phyloP scores from a whole-genome alignment of 2,329 filamentous ascomycete genomes.

The Colletotrichum karsti region DNA sequence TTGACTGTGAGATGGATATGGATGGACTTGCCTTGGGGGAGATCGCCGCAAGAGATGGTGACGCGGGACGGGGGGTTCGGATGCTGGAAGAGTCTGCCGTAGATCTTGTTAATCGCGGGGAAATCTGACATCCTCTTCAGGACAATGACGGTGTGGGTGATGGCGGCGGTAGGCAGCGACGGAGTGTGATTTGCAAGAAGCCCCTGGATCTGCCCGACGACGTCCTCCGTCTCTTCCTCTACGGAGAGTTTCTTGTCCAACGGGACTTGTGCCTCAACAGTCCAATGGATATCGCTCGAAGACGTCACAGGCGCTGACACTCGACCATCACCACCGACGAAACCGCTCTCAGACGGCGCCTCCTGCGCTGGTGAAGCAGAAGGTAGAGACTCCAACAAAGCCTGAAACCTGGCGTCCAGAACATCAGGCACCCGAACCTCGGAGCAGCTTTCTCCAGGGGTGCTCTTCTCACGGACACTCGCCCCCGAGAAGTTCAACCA shows the following conservation, averaged over 20 bases:
- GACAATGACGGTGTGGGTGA: slow-evolving; percentile 70
- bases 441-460: slow-evolving; percentile 16
- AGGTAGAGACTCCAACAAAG: slow-evolving; percentile 45
- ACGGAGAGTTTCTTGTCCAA: slow-evolving; percentile 40
- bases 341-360: not conserved
- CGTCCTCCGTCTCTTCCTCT: slow-evolving; percentile 54
- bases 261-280: slow-evolving; percentile 41
- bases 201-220: slow-evolving; percentile 54
- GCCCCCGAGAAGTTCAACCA: slow-evolving; percentile 72
- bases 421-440: slow-evolving; percentile 67
- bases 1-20: slow-evolving; percentile 64
- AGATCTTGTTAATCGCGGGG: slow-evolving; percentile 75
- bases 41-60: slow-evolving; percentile 79
- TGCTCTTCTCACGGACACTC: slow-evolving; percentile 54
- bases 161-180: slow-evolving; percentile 47
- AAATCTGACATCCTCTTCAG: slow-evolving; percentile 86
- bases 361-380: not conserved
- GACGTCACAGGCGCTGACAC: not conserved
- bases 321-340: not conserved
- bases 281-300: slow-evolving; percentile 43
- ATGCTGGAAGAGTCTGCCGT: slow-evolving; percentile 76
- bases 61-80: slow-evolving; percentile 88
- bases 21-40: slow-evolving; percentile 70
- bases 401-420: slow-evolving; percentile 70
- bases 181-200: slow-evolving; percentile 44